phyloP scores from a whole-genome alignment of 2,329 filamentous ascomycete genomes.

The Cryphonectria japonica region DNA sequence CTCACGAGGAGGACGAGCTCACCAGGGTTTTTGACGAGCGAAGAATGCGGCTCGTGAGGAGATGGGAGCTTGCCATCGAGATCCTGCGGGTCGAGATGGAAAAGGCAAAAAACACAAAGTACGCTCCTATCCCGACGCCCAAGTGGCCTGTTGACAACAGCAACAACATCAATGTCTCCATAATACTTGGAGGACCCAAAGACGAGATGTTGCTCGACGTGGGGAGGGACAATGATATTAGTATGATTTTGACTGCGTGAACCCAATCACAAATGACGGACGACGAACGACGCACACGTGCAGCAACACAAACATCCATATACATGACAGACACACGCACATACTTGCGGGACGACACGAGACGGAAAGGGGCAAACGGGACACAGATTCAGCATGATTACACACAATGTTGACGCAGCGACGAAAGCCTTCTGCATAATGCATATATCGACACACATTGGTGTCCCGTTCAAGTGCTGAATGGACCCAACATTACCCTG shows the following conservation, averaged over 20 bases:
- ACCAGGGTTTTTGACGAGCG: constrained; percentile 49
- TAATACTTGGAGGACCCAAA: constrained; percentile 7
- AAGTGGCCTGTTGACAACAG: constrained; percentile 45
- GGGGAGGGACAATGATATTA: constrained; percentile 14
- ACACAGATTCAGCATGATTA: not conserved
- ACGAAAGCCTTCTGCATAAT: not conserved
- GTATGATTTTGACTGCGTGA: constrained; percentile 5
- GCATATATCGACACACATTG: constrained; percentile 12
- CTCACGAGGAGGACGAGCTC: constrained; percentile 55
- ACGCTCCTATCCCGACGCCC: constrained; percentile 44
- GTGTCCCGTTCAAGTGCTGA: constrained; percentile 28
- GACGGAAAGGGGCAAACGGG: not conserved
- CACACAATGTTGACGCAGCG: not conserved
- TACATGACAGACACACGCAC: not conserved
- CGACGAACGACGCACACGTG: not conserved
- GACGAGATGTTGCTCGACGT: constrained; percentile 23
- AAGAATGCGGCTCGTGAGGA: constrained; percentile 47
- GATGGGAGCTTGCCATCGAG: constrained; percentile 58
- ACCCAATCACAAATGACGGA: not conserved
- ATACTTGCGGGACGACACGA: not conserved
- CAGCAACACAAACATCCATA: no score
- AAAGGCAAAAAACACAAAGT: constrained; percentile 46
- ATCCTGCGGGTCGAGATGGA: constrained; percentile 59
- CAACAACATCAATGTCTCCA: constrained; percentile 27
- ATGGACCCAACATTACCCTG: constrained; percentile 8